phyloP scores from a whole-genome alignment of 495 filamentous ascomycete species.

The Aspergillus homomorphus region DNA sequence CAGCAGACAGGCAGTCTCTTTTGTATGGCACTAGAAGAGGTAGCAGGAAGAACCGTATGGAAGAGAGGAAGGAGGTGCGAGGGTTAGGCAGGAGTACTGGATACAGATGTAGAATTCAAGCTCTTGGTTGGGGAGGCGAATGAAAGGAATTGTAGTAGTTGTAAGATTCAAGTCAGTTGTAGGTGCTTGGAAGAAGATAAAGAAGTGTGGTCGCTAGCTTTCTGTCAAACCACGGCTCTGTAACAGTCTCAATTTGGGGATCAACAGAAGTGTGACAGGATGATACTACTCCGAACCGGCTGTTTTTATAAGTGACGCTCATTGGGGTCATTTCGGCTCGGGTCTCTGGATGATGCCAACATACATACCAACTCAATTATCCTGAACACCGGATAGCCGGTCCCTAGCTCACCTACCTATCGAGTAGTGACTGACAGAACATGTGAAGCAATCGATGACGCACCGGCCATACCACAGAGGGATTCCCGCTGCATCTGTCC shows the following conservation, averaged over 20 bases:
- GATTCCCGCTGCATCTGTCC: background rate
- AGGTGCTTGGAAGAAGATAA: background rate
- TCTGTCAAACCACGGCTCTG: constrained; percentile 19
- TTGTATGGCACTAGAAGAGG: background rate
- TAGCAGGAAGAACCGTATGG: background rate
- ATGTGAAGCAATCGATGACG: background rate
- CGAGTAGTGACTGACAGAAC: too few relatives aligned
- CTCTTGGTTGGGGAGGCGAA: background rate
- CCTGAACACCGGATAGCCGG: background rate
- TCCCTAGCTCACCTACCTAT: too few relatives aligned
- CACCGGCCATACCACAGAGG: background rate
- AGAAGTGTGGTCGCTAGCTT: background rate
- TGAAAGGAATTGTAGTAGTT: background rate
- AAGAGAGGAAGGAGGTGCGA: background rate
- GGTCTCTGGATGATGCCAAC: background rate
- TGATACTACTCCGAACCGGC: background rate
- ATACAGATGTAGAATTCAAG: background rate
- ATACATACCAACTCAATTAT: background rate
- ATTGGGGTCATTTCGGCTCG: background rate
- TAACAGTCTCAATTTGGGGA: constrained; percentile 13
- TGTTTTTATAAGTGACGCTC: background rate
- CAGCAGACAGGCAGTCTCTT: background rate
- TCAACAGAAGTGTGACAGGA: constrained; percentile 20
- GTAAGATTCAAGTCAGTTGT: too few relatives aligned
- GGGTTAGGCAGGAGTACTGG: too few relatives aligned